These are phyloP conservation scores for Candida pseudocylindracea DNA, from an alignment of 1,139 yeast genomes.

Conservation along the genomic window DNA sequence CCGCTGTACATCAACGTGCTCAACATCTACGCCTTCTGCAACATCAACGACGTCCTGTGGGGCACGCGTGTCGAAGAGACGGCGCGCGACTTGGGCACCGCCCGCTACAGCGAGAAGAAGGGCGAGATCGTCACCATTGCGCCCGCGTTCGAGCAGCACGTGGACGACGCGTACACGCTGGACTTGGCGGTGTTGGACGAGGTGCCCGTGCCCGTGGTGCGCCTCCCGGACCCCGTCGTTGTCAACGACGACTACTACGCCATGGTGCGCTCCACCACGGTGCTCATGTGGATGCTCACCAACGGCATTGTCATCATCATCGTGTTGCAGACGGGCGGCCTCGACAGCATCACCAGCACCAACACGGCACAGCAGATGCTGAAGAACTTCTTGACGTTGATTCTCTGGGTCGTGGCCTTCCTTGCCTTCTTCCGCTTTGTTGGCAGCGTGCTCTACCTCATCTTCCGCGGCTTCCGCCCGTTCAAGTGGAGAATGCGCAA, in stretches of 20 bases:
- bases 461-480: constrained; percentile 16
- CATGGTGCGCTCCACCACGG: constrained; percentile 20
- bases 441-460: constrained; percentile 16
- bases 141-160: constrained; percentile 40
- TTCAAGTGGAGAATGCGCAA: constrained; percentile 14
- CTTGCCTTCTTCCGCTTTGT: constrained; percentile 19
- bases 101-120: constrained; percentile 28
- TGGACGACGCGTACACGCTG: constrained; percentile 33
- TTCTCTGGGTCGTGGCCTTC: constrained; percentile 26
- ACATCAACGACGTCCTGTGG: constrained; percentile 75
- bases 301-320: constrained; percentile 19
- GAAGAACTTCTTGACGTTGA: constrained; percentile 14
- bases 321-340: constrained; percentile 20
- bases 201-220: constrained; percentile 7
- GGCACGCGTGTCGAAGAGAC: constrained; percentile 60
- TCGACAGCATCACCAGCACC: constrained; percentile 15
- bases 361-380: constrained; percentile 1
- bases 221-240: neutral
- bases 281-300: constrained; percentile 22
- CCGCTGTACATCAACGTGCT: constrained; percentile 63
- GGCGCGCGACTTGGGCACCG: constrained; percentile 49
- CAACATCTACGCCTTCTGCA: constrained; percentile 69
- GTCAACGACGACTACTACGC: constrained; percentile 13
- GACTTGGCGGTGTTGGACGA: constrained; percentile 23
- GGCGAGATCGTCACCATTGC: constrained; percentile 39